Evolutionary conservation across 228 moss, liverwort and hornwort genomes (phyloP).

Genomic region (Sphagnum magellanicum): DNA sequence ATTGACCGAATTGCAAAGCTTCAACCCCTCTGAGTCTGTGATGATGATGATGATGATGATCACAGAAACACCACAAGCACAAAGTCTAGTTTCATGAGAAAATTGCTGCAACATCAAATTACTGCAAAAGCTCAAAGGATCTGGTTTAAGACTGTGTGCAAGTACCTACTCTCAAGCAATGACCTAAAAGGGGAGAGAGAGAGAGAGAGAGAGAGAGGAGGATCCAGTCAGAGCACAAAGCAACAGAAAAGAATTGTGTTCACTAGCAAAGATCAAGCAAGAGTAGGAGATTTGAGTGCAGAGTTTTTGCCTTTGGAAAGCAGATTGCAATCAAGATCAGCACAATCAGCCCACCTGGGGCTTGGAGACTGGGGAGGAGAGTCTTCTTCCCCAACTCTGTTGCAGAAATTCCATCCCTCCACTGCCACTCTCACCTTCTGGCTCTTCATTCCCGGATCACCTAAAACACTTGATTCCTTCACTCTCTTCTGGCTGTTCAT

Average conservation of each 20-base stretch:
- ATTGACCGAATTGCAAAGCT: conserved; percentile 17
- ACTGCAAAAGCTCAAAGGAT: neutral
- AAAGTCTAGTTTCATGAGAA: conserved; percentile 2
- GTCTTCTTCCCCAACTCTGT: conserved; percentile 50
- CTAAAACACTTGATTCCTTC: conserved; percentile 34
- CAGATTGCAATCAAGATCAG: conserved; percentile 41
- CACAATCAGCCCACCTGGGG: conserved; percentile 93
- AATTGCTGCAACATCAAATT: neutral
- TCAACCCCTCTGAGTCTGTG: neutral
- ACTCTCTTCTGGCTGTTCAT: conserved; percentile 42
- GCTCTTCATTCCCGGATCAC: conserved; percentile 79
- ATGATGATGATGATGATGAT: too few relatives aligned
- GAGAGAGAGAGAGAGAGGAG: neutral
- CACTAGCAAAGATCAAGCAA: neutral
- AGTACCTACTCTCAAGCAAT: too few relatives aligned
- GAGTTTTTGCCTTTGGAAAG: neutral
- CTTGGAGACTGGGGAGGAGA: conserved; percentile 47
- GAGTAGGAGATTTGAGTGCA: neutral
- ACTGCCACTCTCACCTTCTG: conserved; percentile 74
- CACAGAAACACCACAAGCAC: neutral
- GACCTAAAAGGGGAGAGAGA: neutral
- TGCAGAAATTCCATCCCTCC: conserved; percentile 92
- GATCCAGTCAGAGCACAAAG: neutral
- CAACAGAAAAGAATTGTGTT: neutral
- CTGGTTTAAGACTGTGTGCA: neutral